Evolutionary conservation across 371 early-diverging fungal species (phyloP), one percentile per base, ranked within the genome.

Genomic region (Mucor plumbeus): DNA sequence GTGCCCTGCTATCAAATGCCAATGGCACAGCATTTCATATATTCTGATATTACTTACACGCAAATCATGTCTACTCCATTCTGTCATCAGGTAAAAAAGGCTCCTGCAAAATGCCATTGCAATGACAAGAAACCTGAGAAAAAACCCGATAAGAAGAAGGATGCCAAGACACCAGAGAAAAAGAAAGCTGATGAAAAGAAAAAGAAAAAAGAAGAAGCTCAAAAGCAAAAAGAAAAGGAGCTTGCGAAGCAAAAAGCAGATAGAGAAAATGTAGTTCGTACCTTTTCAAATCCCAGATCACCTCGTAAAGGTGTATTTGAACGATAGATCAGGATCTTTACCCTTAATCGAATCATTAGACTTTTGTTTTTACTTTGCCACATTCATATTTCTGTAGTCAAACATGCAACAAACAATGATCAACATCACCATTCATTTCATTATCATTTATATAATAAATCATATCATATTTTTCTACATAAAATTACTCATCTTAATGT

Each of bases 151-250:
- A 9, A 44, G 19, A 9, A 44, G 19, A 44, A 44, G 47, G 17
- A 44, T 26, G n/a, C n/a, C 47, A n/a, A n/a, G n/a, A n/a, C n/a
- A n/a, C n/a, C 48, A 17, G 8, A n/a, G 5, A 0, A 14, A 14
- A 48, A 48, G 13, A 50, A 50, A 26, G 26, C 14, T 14, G 53
- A 53, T 26, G 14, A 14, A 10, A 53, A 53, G 53, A 53, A 53
- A 31, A 53, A 35, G 38, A 36, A 13, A 13, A 60, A 53, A 35
- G n/a, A 26, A 55, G 39, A 40, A 54, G 26, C 35, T 17, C 13
- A 38, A 19, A 53, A 66, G 26, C 60, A 66, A 1, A 66, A 66
- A 53, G 59, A 53, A 10, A 34, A 40, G 41, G 60, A 59, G 3
- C 59, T 59, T 39, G 31, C 17, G 14, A 65, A 65, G n/a, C 34